phyloP scores from a whole-genome alignment of 768 basidiomycete genomes.

The Astraeus odoratus region DNA sequence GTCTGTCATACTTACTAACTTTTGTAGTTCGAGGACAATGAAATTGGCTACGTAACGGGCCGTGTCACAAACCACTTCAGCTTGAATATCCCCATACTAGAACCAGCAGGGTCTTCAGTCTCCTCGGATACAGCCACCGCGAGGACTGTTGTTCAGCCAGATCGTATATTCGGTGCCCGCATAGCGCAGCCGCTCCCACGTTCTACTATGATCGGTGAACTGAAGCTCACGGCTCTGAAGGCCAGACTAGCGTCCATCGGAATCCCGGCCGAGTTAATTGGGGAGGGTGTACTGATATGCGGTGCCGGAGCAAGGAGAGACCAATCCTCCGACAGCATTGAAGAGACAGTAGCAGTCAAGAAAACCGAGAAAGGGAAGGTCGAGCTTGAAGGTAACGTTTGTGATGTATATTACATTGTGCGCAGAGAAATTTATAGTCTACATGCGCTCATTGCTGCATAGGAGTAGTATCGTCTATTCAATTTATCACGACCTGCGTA shows the following conservation, averaged over 20 bases:
- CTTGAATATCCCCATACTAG: constrained; percentile 84
- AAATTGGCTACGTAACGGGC: constrained; percentile 89
- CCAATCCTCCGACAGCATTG: constrained; percentile 37
- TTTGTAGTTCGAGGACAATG: constrained; percentile 90
- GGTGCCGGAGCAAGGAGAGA: constrained; percentile 47
- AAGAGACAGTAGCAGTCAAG: constrained; percentile 77
- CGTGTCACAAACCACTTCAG: constrained; percentile 80
- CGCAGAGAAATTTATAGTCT: constrained; percentile 84
- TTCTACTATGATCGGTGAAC: constrained; percentile 96
- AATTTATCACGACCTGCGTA: constrained; percentile 1
- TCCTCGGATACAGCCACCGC: constrained; percentile 17
- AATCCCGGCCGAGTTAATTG: constrained; percentile 90
- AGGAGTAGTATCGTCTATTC: constrained; percentile 10
- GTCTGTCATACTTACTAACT: constrained; percentile 4
- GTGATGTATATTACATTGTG: constrained; percentile 84
- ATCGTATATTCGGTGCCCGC: constrained; percentile 57
- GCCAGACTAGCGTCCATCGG: constrained; percentile 65
- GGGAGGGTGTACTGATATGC: constrained; percentile 93
- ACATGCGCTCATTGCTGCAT: constrained; percentile 82
- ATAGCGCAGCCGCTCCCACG: constrained; percentile 63
- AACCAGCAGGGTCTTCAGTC: constrained; percentile 44
- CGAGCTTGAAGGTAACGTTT: constrained; percentile 85
- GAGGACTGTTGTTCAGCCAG: constrained; percentile 20
- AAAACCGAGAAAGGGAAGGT: constrained; percentile 83
- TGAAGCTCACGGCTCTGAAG: constrained; percentile 87